Evolutionary conservation across 495 filamentous ascomycete species (phyloP).

Genomic region (Parmelia sp.): DNA sequence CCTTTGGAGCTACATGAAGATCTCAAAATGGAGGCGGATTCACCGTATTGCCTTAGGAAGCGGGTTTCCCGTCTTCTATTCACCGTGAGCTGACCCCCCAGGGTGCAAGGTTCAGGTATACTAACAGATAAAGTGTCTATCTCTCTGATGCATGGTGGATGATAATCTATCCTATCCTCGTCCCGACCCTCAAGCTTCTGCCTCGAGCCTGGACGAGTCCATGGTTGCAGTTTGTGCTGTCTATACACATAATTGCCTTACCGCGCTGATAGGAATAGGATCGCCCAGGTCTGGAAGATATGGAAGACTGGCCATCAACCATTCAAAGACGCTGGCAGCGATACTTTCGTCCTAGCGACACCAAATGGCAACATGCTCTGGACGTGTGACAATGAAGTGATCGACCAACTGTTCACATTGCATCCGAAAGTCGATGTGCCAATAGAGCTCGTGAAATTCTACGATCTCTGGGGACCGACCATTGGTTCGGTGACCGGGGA

Average conservation of each 20-base stretch:
- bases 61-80: background rate
- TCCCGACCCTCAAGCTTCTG: background rate
- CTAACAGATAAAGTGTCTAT: background rate
- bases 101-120: background rate
- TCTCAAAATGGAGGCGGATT: background rate
- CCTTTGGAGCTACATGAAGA: background rate
- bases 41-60: background rate
- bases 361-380: conserved; percentile 9
- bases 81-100: background rate
- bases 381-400: conserved; percentile 3
- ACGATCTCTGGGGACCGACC: background rate
- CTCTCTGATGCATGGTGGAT: background rate
- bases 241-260: too few species aligned
- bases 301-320: conserved; percentile 10
- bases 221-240: background rate
- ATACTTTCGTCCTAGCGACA: conserved; percentile 8
- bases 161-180: background rate
- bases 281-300: background rate
- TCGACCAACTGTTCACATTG: background rate
- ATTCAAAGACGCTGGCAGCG: conserved; percentile 6
- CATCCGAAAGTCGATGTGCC: background rate
- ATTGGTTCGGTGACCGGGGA: background rate
- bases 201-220: background rate
- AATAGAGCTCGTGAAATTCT: background rate
- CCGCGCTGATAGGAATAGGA: background rate